Base-by-base conservation (phyloP, 2,329 filamentous ascomycete species). In the Trichothecium sympodiale region DNA sequence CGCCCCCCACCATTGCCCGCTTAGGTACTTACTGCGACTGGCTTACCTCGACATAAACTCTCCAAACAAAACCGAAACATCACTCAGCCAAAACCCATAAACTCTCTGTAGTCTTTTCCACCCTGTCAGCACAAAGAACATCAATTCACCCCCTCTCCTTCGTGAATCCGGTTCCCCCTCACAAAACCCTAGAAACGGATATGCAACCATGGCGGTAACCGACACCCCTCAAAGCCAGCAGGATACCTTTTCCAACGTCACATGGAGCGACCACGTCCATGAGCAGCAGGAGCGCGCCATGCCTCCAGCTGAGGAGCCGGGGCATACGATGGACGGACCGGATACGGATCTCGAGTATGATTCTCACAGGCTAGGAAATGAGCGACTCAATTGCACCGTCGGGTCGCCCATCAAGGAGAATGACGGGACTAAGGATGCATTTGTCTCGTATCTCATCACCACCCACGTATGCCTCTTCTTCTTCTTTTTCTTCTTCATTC, bases 341-440 rank as follows among this genome's bases (percentile, higher is more conserved):
- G 53, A 58, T 51, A 57, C 64, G 20, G 55, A 68, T 40, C 65
- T 68, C 28, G 67, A 72, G 36, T 57, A 62, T 17, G 78, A 83
- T 50, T 60, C 77, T 35, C 70, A 71, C 26, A 76, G 76, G 31
- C 65, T 83, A 36, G 80, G 80, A 41, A 71, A 69, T 27, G 89
- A 93, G 46, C 71, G 75, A 38, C 71, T 98, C 30, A 83, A 94
- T 53, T 95, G 88, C 55, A 77, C 67, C 14, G 89, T 98, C 14
- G 76, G 77, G 37, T 74, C 80, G 39, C 87, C 91, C 15, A 74
- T 89, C 59, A 96, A 95, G 61, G 91, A 96, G 66, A 91, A 89
- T 52, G 86, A 95, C 52, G 89, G 91, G 33, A 93, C 88, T 40
- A 95, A 95, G 60, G 91, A 95, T 60, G 83, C 86, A 36, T 98